These are phyloP conservation scores for Pythium sp. DNA, from an alignment of 352 stramenopile genomes.

Conservation along the genomic window DNA sequence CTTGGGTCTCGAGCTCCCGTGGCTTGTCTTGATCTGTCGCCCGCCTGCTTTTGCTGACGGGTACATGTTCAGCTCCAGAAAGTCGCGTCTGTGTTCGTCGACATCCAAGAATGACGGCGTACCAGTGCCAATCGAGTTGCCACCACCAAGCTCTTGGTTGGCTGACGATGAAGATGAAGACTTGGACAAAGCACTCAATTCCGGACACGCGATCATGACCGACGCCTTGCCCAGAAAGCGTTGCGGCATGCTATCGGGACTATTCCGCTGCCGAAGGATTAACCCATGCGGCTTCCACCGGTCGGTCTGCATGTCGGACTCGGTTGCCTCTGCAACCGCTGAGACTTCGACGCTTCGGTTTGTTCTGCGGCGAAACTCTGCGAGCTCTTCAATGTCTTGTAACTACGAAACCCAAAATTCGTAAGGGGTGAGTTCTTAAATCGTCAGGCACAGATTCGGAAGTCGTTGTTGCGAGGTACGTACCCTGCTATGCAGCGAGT, in stretches of 20 bases:
- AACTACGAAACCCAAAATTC: slow-evolving; percentile 29
- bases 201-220: slow-evolving; percentile 66
- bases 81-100: slow-evolving; percentile 39
- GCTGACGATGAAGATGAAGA: slow-evolving; percentile 10
- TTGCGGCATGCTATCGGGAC: slow-evolving; percentile 61
- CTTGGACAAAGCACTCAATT: slow-evolving; percentile 28
- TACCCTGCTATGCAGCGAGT: slow-evolving; percentile 46
- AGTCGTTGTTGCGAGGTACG: not conserved
- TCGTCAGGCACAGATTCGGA: not conserved
- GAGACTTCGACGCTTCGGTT: slow-evolving; percentile 66
- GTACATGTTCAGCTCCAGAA: slow-evolving; percentile 60
- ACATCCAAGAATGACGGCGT: slow-evolving; percentile 19
- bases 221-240: slow-evolving; percentile 66
- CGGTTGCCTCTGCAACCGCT: slow-evolving; percentile 32
- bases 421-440: not conserved
- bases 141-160: slow-evolving; percentile 24
- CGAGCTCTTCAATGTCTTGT: slow-evolving; percentile 55
- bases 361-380: slow-evolving; percentile 47
- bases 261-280: slow-evolving; percentile 69
- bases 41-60: slow-evolving; percentile 42
- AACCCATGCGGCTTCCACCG: slow-evolving; percentile 69
- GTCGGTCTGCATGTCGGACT: slow-evolving; percentile 70
- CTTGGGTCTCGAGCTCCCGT: slow-evolving; percentile 44
- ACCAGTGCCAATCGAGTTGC: not conserved
- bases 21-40: slow-evolving; percentile 64